Evolutionary conservation across 257 asterid genomes (phyloP).

Genomic region (Nicotiana undulata): DNA sequence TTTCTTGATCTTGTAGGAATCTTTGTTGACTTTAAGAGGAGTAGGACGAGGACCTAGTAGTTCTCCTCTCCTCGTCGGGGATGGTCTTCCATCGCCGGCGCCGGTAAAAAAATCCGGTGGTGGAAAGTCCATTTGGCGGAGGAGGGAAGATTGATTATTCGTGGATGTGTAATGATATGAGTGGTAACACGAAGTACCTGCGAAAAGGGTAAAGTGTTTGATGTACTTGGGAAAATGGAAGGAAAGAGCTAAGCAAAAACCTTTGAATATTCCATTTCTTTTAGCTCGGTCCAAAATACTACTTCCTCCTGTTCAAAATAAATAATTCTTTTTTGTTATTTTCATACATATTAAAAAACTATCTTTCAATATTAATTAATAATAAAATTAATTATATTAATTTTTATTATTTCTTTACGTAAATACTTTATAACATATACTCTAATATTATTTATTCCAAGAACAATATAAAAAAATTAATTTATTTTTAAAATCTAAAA

Average conservation of each 20-base stretch:
- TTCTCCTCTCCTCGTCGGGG: slow-evolving; percentile 51
- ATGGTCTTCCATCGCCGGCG: slow-evolving; percentile 33
- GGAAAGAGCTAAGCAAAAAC: not conserved
- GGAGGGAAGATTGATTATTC: not conserved
- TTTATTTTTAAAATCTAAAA: too few relatives aligned
- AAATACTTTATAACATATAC: too few relatives aligned
- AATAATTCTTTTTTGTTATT: too few relatives aligned
- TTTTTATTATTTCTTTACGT: too few relatives aligned
- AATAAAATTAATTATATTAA: too few relatives aligned
- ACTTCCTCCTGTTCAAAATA: too few relatives aligned
- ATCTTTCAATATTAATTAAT: too few relatives aligned
- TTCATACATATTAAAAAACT: too few relatives aligned
- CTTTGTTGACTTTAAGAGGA: slow-evolving; percentile 79
- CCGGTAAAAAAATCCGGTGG: slow-evolving; percentile 43
- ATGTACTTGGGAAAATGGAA: not conserved
- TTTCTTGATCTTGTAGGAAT: slow-evolving; percentile 76
- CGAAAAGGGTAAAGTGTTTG: not conserved
- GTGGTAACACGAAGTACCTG: not conserved
- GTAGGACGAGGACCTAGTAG: slow-evolving; percentile 95
- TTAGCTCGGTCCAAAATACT: not conserved
- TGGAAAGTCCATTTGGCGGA: not conserved
- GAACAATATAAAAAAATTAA: too few relatives aligned
- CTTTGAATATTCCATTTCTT: not conserved
- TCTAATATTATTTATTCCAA: too few relatives aligned
- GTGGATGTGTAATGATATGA: not conserved